phyloP scores from a whole-genome alignment of 441 rosid species.

The Adansonia rubrostipa region DNA sequence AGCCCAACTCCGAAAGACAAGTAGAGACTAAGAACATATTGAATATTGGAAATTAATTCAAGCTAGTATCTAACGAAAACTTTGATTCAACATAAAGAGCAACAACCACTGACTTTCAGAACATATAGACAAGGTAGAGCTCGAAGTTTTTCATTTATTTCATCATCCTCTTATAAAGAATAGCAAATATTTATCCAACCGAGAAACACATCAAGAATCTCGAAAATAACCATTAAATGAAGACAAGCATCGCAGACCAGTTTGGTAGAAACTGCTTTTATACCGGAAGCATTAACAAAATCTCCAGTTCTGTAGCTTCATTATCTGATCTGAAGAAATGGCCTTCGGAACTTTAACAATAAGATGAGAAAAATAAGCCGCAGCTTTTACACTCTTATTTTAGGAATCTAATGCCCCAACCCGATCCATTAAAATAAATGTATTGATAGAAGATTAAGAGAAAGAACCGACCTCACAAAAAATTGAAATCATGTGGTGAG shows the following conservation, averaged over 20 bases:
- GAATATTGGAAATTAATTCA: slow-evolving; percentile 16
- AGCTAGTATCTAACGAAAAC: neutral
- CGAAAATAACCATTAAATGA: slow-evolving; percentile 17
- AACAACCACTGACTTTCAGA: too few relatives aligned
- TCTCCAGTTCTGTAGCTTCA: too few relatives aligned
- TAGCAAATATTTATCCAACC: slow-evolving; percentile 8
- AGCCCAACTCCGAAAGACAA: neutral
- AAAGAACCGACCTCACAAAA: slow-evolving; percentile 68
- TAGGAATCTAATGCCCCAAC: slow-evolving; percentile 63
- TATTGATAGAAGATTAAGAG: neutral
- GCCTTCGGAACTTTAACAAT: slow-evolving; percentile 59
- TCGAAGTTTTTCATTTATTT: too few relatives aligned
- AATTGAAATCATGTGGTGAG: slow-evolving; percentile 82
- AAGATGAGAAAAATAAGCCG: slow-evolving; percentile 58
- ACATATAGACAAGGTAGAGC: too few relatives aligned
- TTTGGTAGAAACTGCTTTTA: slow-evolving; percentile 52
- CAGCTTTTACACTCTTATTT: slow-evolving; percentile 40
- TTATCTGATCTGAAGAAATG: slow-evolving; percentile 42
- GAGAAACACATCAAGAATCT: slow-evolving; percentile 19
- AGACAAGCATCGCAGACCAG: slow-evolving; percentile 50
- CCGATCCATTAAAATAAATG: slow-evolving; percentile 38
- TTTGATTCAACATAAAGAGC: too few relatives aligned
- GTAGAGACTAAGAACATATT: neutral
- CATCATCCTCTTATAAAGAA: too few relatives aligned
- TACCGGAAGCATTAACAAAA: slow-evolving; percentile 28